Percentiles rank a stretch among this genome's conserved stretches.
These are phyloP conservation scores for Coemansia sp. DNA, from an alignment of 192 early-diverging fungal genomes.

Conservation along the genomic window DNA sequence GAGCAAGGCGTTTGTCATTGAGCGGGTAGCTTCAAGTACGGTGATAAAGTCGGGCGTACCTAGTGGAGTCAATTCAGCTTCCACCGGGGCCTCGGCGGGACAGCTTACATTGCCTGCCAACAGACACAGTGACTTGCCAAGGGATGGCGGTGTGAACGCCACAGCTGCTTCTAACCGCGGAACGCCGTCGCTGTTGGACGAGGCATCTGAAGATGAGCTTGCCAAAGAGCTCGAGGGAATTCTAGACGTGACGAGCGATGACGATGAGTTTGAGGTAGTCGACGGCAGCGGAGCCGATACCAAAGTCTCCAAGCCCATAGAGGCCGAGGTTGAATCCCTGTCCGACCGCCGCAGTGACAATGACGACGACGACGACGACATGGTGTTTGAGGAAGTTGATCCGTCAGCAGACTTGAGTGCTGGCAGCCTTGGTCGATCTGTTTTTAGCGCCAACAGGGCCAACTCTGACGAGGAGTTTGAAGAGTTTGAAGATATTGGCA, in stretches of 20 bases:
- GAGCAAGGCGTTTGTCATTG: conserved; percentile 36
- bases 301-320: not conserved
- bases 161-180: not conserved
- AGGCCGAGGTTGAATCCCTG: conserved; percentile 10
- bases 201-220: conserved; percentile 30
- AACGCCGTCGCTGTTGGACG: conserved; percentile 16
- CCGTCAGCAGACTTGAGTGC: conserved; percentile 10
- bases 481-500: conserved; percentile 42
- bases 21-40: conserved; percentile 15
- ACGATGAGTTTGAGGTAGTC: conserved; percentile 48
- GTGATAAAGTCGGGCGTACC: conserved; percentile 11
- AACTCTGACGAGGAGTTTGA: conserved; percentile 34
- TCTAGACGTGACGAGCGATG: conserved; percentile 30
- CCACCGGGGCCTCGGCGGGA: conserved; percentile 4
- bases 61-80: not conserved
- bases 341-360: conserved; percentile 8
- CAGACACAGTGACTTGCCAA: conserved; percentile 10
- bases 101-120: conserved; percentile 27
- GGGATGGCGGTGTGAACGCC: not conserved
- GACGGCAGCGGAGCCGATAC: conserved; percentile 3
- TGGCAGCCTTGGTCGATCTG: not conserved
- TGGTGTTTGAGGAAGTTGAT: conserved; percentile 40
- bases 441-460: not conserved
- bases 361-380: conserved; percentile 31
- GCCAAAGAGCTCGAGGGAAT: conserved; percentile 46